These are phyloP conservation scores for Boletus barrowsii DNA, from an alignment of 768 basidiomycete genomes.

Conservation along the genomic window DNA sequence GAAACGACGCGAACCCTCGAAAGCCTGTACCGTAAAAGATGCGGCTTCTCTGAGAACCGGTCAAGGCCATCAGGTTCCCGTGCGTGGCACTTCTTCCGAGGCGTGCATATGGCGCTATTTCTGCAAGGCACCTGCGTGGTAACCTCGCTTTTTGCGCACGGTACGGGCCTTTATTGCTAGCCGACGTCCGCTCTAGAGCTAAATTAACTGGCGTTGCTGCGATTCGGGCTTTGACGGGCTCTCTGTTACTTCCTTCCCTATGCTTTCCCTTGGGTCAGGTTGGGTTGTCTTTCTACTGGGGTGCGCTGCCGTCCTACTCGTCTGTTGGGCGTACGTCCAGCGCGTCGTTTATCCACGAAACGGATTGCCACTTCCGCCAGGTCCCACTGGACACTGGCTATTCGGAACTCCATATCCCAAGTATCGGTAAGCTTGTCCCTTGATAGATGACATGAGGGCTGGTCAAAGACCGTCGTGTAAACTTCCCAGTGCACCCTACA, in stretches of 20 bases:
- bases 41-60: too few species aligned
- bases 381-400: slow-evolving; percentile 9
- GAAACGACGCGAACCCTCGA: too few species aligned
- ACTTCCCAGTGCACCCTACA: not conserved
- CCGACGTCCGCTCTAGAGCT: not conserved
- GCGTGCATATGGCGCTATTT: too few species aligned
- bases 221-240: not conserved
- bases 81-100: too few species aligned
- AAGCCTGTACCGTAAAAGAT: too few species aligned
- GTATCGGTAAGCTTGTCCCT: not conserved
- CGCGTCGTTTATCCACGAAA: not conserved
- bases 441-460: not conserved
- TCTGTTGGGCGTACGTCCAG: not conserved
- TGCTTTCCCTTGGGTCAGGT: not conserved
- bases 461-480: too few species aligned
- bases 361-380: not conserved
- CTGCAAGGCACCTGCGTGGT: too few species aligned
- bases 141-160: not conserved
- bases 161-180: not conserved
- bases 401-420: slow-evolving; percentile 6
- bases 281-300: not conserved
- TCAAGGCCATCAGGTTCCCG: too few species aligned
- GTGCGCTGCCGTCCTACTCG: not conserved
- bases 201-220: not conserved
- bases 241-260: not conserved